Evolutionary conservation across 306 rosid genomes (phyloP), one percentile per base, ranked within the genome.

Genomic region (Gastrolobium bilobum): DNA sequence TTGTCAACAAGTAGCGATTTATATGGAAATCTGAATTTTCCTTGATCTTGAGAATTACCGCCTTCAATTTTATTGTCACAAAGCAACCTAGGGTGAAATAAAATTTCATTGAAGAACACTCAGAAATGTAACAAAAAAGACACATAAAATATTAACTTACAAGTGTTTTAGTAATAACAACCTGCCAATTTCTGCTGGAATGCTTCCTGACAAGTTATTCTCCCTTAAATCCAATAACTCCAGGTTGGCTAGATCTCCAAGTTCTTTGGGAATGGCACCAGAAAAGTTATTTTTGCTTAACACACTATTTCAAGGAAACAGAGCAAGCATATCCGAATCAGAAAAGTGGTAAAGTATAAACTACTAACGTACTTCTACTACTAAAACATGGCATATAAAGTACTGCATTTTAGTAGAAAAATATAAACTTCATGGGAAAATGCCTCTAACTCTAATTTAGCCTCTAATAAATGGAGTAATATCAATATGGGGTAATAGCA

Each of bases 181-280:
- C 20, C 80, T 86, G 80, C 84, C 85, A 81, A 91, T 69, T 77
- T 90, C 94, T 62, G 67, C 34, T 37, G 99, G 98, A 64, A 95
- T 77, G 48, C 66, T 80, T 83, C 94, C 96, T 78, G 80, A 83
- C 73, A 93, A 87, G 74, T 86, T 82, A 72, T 93, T 96, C n/a
- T 82, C 93, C 79, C 99, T 88, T 82, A 96, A 86, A 84, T 96
- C 99, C 81, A 96, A 76, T 76, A 85, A 62, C 75, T 96, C 93
- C 71, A 96, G 73, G 73, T 86, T 82, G 56, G 74, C 35, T 61
- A 96, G 87, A 51, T 65, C 86, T 84, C 86, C 97, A 50, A 96
- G 75, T 61, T 96, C 97, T 81, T 87, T 81, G 68, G 98, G 99
- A 90, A 96, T 84, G 52, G 75, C 73, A 38, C 98, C 99, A 40